These are phyloP conservation scores for Haplographium delicatum DNA, from an alignment of 495 filamentous ascomycete genomes.

Conservation along the genomic window DNA sequence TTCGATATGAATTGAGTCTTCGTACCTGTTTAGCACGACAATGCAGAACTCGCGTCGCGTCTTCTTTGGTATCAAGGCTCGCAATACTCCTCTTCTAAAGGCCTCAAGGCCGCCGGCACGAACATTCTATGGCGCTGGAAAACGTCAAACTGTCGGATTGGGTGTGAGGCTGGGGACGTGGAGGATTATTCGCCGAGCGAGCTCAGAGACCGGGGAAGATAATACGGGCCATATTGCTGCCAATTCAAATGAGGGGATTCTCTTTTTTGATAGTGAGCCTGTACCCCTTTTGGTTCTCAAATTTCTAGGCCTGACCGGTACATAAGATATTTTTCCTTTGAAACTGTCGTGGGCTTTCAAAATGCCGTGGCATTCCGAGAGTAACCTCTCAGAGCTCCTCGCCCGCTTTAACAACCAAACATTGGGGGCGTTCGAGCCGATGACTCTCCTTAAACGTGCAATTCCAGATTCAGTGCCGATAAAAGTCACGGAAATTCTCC, in stretches of 20 bases:
- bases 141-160: background rate
- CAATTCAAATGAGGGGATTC: slow-evolving; percentile 64
- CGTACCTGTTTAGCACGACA: background rate
- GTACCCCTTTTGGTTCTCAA: background rate
- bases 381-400: slow-evolving; percentile 54
- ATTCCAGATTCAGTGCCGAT: slow-evolving; percentile 55
- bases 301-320: slow-evolving; percentile 1
- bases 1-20: too few species aligned
- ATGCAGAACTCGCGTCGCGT: slow-evolving; percentile 27
- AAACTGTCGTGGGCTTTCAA: slow-evolving; percentile 63
- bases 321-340: slow-evolving; percentile 75
- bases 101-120: background rate
- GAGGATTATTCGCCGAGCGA: slow-evolving; percentile 29
- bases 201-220: slow-evolving; percentile 43
- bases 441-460: slow-evolving; percentile 54
- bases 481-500: slow-evolving; percentile 71
- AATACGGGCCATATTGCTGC: slow-evolving; percentile 73
- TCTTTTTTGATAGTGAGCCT: slow-evolving; percentile 79
- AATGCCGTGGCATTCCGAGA: slow-evolving; percentile 49
- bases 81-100: slow-evolving; percentile 29
- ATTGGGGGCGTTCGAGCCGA: slow-evolving; percentile 55
- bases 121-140: slow-evolving; percentile 14
- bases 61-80: slow-evolving; percentile 29
- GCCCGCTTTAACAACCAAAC: slow-evolving; percentile 57
- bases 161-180: background rate